Conservation (phyloP, 352 stramenopile genomes). For the Phytophthora macrochlamydospora region DNA sequence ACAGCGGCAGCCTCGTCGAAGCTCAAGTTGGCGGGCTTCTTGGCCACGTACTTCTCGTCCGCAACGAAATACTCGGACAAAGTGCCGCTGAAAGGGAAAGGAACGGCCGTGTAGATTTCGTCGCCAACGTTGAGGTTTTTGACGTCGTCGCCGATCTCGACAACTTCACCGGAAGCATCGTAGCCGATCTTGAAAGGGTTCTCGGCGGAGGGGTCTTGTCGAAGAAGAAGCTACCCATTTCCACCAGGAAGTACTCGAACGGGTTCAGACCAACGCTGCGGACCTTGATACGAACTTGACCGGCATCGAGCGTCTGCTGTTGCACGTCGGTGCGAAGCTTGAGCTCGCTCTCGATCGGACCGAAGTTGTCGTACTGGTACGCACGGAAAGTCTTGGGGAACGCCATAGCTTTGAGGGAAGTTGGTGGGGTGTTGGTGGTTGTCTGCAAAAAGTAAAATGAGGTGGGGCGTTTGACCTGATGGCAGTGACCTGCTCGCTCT, state of each 20-base stretch:
- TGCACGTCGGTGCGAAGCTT: conserved; percentile 11
- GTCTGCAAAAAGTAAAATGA: neutral
- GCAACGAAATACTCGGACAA: conserved; percentile 19
- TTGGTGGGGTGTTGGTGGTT: neutral
- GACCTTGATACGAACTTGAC: conserved; percentile 17
- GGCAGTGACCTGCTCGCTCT: neutral
- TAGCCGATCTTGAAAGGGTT: conserved; percentile 11
- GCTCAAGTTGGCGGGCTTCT: conserved; percentile 33
- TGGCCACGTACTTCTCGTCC: conserved; percentile 20
- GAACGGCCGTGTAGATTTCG: conserved; percentile 17
- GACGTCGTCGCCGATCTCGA: conserved; percentile 12
- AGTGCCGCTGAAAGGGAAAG: neutral
- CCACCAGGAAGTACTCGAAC: conserved; percentile 23
- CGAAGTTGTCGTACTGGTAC: conserved; percentile 24
- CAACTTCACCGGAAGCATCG: conserved; percentile 13
- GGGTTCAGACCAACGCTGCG: conserved; percentile 20
- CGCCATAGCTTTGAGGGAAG: neutral
- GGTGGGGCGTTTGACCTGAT: neutral
- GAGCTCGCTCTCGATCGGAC: conserved; percentile 10
- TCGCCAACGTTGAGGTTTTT: conserved; percentile 17
- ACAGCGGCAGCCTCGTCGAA: conserved; percentile 37
- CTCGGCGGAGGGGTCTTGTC: conserved; percentile 1
- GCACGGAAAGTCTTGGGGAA: conserved; percentile 19
- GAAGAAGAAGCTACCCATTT: conserved; percentile 5
- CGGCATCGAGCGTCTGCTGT: conserved; percentile 2